Conservation (phyloP, 2,329 filamentous ascomycete species). For the Claviceps sp. region DNA sequence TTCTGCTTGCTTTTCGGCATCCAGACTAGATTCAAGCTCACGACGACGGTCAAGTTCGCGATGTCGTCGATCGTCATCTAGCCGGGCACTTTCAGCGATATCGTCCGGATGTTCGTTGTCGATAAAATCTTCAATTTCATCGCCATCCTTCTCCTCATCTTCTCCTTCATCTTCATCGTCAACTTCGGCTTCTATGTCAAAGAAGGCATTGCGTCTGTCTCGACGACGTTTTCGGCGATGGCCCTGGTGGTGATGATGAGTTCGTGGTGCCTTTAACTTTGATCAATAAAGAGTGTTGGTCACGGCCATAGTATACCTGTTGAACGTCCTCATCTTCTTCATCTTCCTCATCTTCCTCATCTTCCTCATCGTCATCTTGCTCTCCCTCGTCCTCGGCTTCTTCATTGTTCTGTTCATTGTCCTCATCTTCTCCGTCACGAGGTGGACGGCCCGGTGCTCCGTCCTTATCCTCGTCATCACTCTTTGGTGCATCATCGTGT, state of each 20-base stretch:
- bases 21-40: conserved; percentile 75
- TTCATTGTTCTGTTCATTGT: conserved; percentile 22
- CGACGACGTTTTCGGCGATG: conserved; percentile 72
- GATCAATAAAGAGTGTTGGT: no score
- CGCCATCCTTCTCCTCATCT: conserved; percentile 80
- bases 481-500: conserved; percentile 16
- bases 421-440: conserved; percentile 7
- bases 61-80: conserved; percentile 84
- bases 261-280: background rate
- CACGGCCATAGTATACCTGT: conserved; percentile 27
- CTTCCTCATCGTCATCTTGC: conserved; percentile 31
- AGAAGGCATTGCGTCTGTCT: conserved; percentile 69
- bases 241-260: conserved; percentile 24
- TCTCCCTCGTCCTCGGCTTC: conserved; percentile 23
- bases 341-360: conserved; percentile 37
- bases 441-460: conserved; percentile 16
- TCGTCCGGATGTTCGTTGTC: conserved; percentile 88
- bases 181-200: conserved; percentile 97
- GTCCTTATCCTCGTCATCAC: conserved; percentile 27
- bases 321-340: conserved; percentile 57
- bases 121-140: conserved; percentile 72
- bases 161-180: conserved; percentile 85
- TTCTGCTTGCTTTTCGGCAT: conserved; percentile 87
- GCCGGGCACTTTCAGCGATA: conserved; percentile 62
- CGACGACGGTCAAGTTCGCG: conserved; percentile 87